Base-by-base conservation (phyloP, 139 green algal genomes). In the Limnomonas spitsbergensis region DNA sequence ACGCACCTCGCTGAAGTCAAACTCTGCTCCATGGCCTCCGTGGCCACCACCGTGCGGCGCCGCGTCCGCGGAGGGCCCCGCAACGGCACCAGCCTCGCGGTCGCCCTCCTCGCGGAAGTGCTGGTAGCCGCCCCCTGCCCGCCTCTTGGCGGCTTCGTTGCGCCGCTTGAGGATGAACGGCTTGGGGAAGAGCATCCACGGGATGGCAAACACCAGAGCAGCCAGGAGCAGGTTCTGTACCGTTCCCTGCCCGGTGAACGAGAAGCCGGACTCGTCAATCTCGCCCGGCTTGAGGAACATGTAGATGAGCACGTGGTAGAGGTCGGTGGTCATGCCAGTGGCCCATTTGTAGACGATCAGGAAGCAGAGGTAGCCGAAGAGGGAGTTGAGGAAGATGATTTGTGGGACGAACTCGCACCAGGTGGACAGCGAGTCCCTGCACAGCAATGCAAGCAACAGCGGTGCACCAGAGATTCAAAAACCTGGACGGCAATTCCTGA, bases 241-340 rank as follows among this genome's bases (percentile, higher is more conserved):
- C 20, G 36, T 36, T 1, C 40, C 72, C 76, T 94, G 90, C 2
- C 90, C 90, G 1, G 27, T 24, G 67, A 91, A 93, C 6, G 93
- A 77, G 69, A 83, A 53, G 2, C 78, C 80, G 29, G 40, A 7
- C 3, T 4, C 53, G 24, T 92, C 85, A 2, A 90, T 83, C 38
- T 90, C 82, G 54, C 89, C 89, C 3, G 95, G 95, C 26, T 53
- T 81, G 14, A 99, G 91, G 88, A 98, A 99, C 95, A 98, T 98
- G 91, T 97, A 94, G 87, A 99, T 99, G 85, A 99, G 92, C 70
- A 97, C 88, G 77, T 97, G 92, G 85, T 98, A 98, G 47, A 98
- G 89, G 85, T 98, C 42, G 56, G 56, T 27, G 56, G 34, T 69
- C 56, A 35, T 36, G 52, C 90, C 91, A 32, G 89, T 89, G 38